A percentile compares a stretch with the other conserved stretches of the same genome.
Evolutionary conservation across 2,329 filamentous ascomycete species (phyloP).

Genomic region (Fusarium acutatum): DNA sequence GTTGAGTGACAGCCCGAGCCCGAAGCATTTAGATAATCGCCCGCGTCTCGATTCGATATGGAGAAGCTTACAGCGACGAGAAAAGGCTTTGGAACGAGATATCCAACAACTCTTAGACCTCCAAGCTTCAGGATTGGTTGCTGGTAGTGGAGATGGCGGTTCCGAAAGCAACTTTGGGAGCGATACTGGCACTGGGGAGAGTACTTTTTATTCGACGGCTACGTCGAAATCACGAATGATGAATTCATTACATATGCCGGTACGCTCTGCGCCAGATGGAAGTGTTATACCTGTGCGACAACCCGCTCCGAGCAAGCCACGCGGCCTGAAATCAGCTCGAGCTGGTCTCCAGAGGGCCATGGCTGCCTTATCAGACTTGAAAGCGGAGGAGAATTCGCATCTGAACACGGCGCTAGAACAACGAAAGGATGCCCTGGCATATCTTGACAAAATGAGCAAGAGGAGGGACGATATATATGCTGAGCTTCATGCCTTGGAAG

Average conservation of each 20-base stretch:
- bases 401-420: conserved; percentile 65
- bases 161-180: conserved; percentile 40
- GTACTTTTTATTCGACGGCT: conserved; percentile 52
- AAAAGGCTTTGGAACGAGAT: conserved; percentile 56
- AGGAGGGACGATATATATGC: conserved; percentile 59
- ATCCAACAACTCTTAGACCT: conserved; percentile 59
- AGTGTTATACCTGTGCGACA: conserved; percentile 70
- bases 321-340: conserved; percentile 70
- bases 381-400: conserved; percentile 72
- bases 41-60: conserved; percentile 55
- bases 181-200: conserved; percentile 53
- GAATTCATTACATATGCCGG: conserved; percentile 53
- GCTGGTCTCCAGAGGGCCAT: conserved; percentile 71
- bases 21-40: conserved; percentile 36
- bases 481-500: conserved; percentile 64
- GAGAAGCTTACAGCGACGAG: conserved; percentile 56
- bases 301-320: conserved; percentile 57
- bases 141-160: conserved; percentile 45
- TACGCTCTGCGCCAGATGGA: conserved; percentile 51
- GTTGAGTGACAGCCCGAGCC: conserved; percentile 44
- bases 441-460: conserved; percentile 62
- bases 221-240: conserved; percentile 52
- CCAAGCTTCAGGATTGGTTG: conserved; percentile 56
- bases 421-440: conserved; percentile 65
- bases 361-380: conserved; percentile 69